These are phyloP conservation scores for Raphanus sativus DNA, from an alignment of 345 rosid genomes.

Conservation along the genomic window DNA sequence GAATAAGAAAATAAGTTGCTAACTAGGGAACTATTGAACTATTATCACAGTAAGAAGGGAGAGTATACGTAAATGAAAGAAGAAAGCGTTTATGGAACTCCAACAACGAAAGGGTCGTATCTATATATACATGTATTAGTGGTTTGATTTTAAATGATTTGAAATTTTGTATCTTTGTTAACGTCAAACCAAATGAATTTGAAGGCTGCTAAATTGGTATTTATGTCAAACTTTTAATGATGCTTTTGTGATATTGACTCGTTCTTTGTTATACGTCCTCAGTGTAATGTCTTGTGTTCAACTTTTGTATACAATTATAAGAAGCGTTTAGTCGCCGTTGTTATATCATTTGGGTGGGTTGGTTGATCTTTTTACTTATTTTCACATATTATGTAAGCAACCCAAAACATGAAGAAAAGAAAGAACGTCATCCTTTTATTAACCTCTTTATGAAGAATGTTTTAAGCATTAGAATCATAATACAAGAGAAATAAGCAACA, in stretches of 20 bases:
- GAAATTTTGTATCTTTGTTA: background rate
- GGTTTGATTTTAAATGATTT: conserved; percentile 11
- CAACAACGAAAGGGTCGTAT: background rate
- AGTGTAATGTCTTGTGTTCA: conserved; percentile 4
- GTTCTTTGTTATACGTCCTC: conserved; percentile 7
- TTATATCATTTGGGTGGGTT: background rate
- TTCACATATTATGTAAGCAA: conserved; percentile 2
- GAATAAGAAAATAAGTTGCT: background rate
- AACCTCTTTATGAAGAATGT: background rate
- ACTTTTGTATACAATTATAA: background rate
- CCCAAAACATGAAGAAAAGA: background rate
- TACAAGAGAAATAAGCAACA: background rate
- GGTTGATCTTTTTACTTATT: background rate
- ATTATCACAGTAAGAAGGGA: background rate
- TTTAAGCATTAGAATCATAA: background rate
- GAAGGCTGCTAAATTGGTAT: background rate
- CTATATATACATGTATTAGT: background rate
- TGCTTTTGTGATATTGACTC: conserved; percentile 20
- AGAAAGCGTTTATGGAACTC: background rate
- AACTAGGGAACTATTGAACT: background rate
- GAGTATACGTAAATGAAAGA: conserved; percentile 7
- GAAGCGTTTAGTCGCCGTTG: conserved; percentile 2
- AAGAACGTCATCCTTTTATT: background rate
- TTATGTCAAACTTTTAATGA: conserved; percentile 25
- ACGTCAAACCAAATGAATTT: background rate